Percentiles rank a stretch among this genome's conserved stretches.
These are phyloP conservation scores for Phytophthora cryptogea DNA, from an alignment of 352 stramenopile genomes.

Conservation along the genomic window DNA sequence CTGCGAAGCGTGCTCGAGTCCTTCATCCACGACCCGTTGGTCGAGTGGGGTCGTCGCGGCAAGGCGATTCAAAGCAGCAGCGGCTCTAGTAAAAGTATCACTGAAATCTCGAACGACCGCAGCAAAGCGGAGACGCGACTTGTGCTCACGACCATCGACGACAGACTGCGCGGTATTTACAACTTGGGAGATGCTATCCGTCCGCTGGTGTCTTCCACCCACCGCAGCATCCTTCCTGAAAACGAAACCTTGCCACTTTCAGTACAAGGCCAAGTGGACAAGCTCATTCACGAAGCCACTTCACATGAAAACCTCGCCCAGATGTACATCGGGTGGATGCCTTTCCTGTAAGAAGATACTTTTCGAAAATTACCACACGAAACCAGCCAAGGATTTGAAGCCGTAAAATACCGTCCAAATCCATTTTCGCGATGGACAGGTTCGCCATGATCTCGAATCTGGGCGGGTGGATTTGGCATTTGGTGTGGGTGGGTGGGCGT, in stretches of 20 bases:
- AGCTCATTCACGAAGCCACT: constrained; percentile 94
- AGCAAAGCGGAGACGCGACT: constrained; percentile 87
- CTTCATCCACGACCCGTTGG: constrained; percentile 98
- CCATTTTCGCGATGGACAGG: too few relatives aligned
- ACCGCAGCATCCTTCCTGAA: constrained; percentile 72
- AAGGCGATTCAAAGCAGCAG: constrained; percentile 63
- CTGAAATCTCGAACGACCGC: constrained; percentile 66
- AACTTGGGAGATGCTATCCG: constrained; percentile 88
- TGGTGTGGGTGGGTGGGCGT: too few relatives aligned
- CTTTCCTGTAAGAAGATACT: constrained; percentile 59
- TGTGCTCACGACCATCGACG: constrained; percentile 91
- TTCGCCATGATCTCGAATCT: too few relatives aligned
- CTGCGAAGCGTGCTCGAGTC: constrained; percentile 98
- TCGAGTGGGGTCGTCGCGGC: constrained; percentile 88
- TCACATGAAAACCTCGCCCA: constrained; percentile 92
- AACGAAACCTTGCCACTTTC: constrained; percentile 91
- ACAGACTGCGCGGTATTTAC: constrained; percentile 92
- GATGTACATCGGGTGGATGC: constrained; percentile 97
- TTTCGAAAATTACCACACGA: neutral
- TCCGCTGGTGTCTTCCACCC: constrained; percentile 60
- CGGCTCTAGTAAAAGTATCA: constrained; percentile 28
- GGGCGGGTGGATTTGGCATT: too few relatives aligned
- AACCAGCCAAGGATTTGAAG: neutral
- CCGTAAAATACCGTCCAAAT: neutral
- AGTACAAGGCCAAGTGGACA: constrained; percentile 93